Evolutionary conservation across 352 stramenopile species (phyloP).

Genomic region (Blastocystis sp.): DNA sequence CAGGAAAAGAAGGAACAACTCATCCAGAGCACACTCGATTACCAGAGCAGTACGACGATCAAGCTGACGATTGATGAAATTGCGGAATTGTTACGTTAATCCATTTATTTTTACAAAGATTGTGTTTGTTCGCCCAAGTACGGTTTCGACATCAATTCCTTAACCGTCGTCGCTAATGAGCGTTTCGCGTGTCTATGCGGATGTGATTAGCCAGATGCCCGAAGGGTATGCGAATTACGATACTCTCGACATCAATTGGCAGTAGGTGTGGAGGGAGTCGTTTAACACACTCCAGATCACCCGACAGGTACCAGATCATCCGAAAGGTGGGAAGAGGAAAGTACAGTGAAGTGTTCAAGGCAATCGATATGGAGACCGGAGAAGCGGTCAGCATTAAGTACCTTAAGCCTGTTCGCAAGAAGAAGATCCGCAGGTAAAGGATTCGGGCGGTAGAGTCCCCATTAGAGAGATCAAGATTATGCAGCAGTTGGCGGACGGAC

Average conservation of each 20-base stretch:
- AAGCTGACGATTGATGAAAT: conserved; percentile 53
- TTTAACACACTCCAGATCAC: conserved; percentile 1
- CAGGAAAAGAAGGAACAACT: conserved; percentile 77
- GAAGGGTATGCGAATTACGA: conserved; percentile 48
- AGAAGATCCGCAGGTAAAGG: conserved; percentile 80
- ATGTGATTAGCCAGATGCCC: conserved; percentile 48
- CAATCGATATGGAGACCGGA: conserved; percentile 88
- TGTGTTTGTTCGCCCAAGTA: not conserved
- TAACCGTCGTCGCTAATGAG: conserved; percentile 9
- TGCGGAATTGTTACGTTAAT: conserved; percentile 4
- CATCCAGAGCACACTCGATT: conserved; percentile 70
- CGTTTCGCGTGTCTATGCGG: conserved; percentile 44
- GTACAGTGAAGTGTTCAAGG: conserved; percentile 95
- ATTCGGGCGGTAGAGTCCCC: not conserved
- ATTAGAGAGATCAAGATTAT: conserved; percentile 93
- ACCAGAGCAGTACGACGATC: conserved; percentile 45
- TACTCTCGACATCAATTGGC: not conserved
- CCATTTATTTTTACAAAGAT: not conserved
- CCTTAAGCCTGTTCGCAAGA: conserved; percentile 99
- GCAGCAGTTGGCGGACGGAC: conserved; percentile 92
- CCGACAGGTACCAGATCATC: conserved; percentile 84
- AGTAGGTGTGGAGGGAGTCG: not conserved
- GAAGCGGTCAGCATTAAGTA: conserved; percentile 98
- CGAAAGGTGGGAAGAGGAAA: conserved; percentile 96
- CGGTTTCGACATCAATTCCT: not conserved